Conservation (phyloP, 1,139 yeast species). For the Insectozyma bohioensis region DNA sequence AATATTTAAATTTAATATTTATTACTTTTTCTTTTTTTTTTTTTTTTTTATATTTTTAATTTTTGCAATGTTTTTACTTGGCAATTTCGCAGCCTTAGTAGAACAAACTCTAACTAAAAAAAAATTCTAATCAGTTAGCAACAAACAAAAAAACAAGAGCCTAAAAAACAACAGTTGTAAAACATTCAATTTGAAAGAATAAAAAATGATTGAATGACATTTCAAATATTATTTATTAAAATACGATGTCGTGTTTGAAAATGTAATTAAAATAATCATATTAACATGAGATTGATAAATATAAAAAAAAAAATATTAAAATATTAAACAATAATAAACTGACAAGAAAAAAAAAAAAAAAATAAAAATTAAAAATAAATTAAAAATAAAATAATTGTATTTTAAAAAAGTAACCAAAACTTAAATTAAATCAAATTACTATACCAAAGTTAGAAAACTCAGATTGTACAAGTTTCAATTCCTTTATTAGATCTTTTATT, state of each 20-base stretch:
- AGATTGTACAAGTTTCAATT: no score
- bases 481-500: no score
- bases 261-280: no score
- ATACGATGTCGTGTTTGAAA: no score
- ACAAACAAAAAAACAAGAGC: not conserved
- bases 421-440: not conserved
- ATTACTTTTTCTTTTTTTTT: conserved; percentile 1
- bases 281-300: not conserved
- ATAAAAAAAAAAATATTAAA: no score
- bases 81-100: conserved; percentile 4
- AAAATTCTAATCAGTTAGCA: no score
- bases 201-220: no score
- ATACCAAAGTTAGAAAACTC: no score
- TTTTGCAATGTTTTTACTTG: no score
- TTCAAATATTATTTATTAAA: no score
- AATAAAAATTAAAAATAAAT: not conserved
- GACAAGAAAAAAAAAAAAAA: not conserved
- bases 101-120: no score
- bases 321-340: not conserved
- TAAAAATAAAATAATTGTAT: not conserved
- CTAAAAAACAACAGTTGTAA: not conserved
- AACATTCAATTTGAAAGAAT: no score
- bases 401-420: not conserved
- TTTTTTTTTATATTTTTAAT: conserved; percentile 3
- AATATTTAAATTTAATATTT: not conserved